Conservation (phyloP, 768 basidiomycete species). For the Glaciozyma antarctica region DNA sequence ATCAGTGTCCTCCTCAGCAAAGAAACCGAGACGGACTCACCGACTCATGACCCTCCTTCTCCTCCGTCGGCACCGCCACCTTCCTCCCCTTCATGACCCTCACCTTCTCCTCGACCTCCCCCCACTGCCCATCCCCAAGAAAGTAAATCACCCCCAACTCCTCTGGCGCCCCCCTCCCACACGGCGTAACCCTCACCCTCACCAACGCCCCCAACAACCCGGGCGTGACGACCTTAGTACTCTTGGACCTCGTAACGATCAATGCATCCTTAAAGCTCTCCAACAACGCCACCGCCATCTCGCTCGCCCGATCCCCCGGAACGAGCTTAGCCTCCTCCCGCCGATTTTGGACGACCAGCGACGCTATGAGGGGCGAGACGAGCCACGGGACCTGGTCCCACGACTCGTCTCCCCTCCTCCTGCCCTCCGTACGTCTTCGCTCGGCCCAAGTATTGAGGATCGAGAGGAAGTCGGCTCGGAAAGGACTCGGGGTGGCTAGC, state of each 20-base stretch:
- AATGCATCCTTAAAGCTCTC: not conserved
- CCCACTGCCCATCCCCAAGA: slow-evolving; percentile 50
- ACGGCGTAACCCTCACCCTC: slow-evolving; percentile 54
- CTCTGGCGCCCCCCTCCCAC: slow-evolving; percentile 59
- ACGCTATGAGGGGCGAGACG: not conserved
- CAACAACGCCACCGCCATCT: not conserved
- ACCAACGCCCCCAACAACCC: slow-evolving; percentile 50
- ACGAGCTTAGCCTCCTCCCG: not conserved
- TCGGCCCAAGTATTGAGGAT: slow-evolving; percentile 35
- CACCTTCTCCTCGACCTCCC: slow-evolving; percentile 45
- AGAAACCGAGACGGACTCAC: slow-evolving; percentile 6
- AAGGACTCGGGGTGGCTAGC: slow-evolving; percentile 45
- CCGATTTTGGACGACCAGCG: not conserved
- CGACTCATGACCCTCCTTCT: slow-evolving; percentile 25
- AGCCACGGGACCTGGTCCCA: not conserved
- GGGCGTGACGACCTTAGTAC: slow-evolving; percentile 36
- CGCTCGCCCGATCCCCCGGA: slow-evolving; percentile 9
- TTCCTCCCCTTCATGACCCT: slow-evolving; percentile 17
- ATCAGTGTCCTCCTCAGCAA: not conserved
- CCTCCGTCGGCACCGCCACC: slow-evolving; percentile 30
- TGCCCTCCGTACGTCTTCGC: slow-evolving; percentile 34
- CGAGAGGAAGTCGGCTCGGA: slow-evolving; percentile 12
- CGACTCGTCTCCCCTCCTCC: too few species aligned
- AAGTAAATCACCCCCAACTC: slow-evolving; percentile 66
- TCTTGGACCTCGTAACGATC: not conserved